Base-by-base conservation (phyloP, 768 basidiomycete genomes). In the Pisolithus albus region DNA sequence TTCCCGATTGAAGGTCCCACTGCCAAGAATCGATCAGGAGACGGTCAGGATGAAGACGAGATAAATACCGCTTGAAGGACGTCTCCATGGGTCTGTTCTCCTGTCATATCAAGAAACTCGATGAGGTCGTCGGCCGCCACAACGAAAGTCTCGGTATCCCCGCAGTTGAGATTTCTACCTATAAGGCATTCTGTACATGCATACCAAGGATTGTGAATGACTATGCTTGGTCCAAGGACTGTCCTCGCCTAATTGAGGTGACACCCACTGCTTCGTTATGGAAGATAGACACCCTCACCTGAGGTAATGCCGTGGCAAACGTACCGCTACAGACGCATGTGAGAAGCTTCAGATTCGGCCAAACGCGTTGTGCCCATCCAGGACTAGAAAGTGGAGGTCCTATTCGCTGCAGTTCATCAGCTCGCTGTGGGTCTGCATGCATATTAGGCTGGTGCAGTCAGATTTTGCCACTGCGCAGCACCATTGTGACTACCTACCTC, bases 21-120 rank as follows among this genome's bases (percentile, higher is more conserved):
- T 42, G 23, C 4, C 19, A 42, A 5, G 23, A 5, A 42, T 13
- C 5, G 4, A 11, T 42, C 23, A 13, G 10, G 8, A 11, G 13
- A 42, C 9, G 16, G 9, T 48, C 15, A 30, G 43, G 2, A 45
- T 5, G 18, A 7, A 2, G 10, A 40, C 7, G 9, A 26, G 41
- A 38, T 7, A 56, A 61, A 39, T n/a, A 63, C 62, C 3, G 52
- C 47, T 18, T 59, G 54, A 30, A 51, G 15, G 18, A 64, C n/a
- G 19, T 59, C 51, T 18, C 57, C 47, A n/a, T 51, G 50, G 16
- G 47, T 44, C 37, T 47, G 54, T 4, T 52, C 57, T 16, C 24
- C 36, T 9, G 54, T 28, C 8, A 58, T 37, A 6, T 62, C 59
- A 34, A 64, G 45, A 34, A 59, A 64, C 47, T 61, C 61, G 1